A percentile compares a stretch with the other conserved stretches of the same genome.
Evolutionary conservation across 2,329 filamentous ascomycete species (phyloP).

Genomic region (Penicillium glabrum): DNA sequence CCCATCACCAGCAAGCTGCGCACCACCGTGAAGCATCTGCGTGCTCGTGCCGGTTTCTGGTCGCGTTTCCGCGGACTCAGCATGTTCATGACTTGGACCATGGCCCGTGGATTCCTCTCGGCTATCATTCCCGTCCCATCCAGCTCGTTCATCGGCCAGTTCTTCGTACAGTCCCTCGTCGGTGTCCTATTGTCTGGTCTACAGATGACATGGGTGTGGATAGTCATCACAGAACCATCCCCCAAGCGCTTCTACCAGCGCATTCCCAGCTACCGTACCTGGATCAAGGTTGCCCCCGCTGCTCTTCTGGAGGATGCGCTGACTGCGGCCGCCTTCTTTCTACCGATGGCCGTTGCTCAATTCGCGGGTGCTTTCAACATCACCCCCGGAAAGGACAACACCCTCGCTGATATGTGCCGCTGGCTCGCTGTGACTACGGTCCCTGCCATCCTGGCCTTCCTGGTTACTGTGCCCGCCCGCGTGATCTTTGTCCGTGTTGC

Average conservation of each 20-base stretch:
- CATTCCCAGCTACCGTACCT: slow-evolving; percentile 65
- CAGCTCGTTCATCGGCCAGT: slow-evolving; percentile 44
- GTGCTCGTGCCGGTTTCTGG: slow-evolving; percentile 61
- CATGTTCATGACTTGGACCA: slow-evolving; percentile 49
- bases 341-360: slow-evolving; percentile 48
- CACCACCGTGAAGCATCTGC: slow-evolving; percentile 61
- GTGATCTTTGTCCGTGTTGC: slow-evolving; percentile 81
- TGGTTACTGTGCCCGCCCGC: slow-evolving; percentile 72
- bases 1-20: slow-evolving; percentile 64
- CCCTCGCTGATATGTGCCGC: slow-evolving; percentile 34
- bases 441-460: slow-evolving; percentile 52
- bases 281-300: slow-evolving; percentile 70
- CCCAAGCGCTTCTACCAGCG: slow-evolving; percentile 66
- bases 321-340: slow-evolving; percentile 47
- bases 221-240: slow-evolving; percentile 72
- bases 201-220: slow-evolving; percentile 79
- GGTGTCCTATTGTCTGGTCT: slow-evolving; percentile 66
- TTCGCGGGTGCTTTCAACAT: slow-evolving; percentile 43
- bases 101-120: slow-evolving; percentile 49
- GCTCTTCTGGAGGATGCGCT: slow-evolving; percentile 61
- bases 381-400: slow-evolving; percentile 20
- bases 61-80: slow-evolving; percentile 69
- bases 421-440: slow-evolving; percentile 36
- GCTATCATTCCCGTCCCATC: slow-evolving; percentile 32
- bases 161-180: slow-evolving; percentile 57